phyloP scores from a whole-genome alignment of 1,139 yeast species.

The Protomyces macrosporus region DNA sequence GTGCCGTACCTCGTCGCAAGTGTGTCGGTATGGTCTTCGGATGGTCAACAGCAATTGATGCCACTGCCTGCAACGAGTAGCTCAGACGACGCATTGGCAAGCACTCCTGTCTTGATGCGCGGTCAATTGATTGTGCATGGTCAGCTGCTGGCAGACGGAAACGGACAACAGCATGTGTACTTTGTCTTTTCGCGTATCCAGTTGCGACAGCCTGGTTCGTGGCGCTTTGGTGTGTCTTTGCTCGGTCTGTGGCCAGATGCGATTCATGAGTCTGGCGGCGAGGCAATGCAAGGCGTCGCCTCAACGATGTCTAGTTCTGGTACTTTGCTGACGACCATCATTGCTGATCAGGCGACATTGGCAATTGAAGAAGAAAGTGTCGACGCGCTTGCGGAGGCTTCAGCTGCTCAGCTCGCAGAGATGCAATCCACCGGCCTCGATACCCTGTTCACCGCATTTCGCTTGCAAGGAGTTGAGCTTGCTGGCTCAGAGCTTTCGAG shows the following conservation, averaged over 20 bases:
- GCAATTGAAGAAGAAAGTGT: slow-evolving; percentile 1
- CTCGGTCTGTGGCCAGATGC: slow-evolving; percentile 5
- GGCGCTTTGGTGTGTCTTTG: neutral
- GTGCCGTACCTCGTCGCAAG: slow-evolving; percentile 9
- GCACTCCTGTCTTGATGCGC: neutral
- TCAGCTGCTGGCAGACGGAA: neutral
- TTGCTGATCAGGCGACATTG: slow-evolving; percentile 3
- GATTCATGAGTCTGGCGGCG: neutral
- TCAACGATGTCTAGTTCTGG: neutral
- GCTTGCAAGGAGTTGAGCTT: slow-evolving; percentile 5
- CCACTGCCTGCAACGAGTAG: neutral
- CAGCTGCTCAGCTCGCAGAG: neutral
- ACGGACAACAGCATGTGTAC: slow-evolving; percentile 1
- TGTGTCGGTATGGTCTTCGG: slow-evolving; percentile 9
- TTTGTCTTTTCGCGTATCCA: slow-evolving; percentile 9
- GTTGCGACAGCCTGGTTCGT: slow-evolving; percentile 7
- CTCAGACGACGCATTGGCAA: neutral
- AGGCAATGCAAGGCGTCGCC: neutral
- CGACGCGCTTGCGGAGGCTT: neutral
- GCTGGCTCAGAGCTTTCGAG: neutral
- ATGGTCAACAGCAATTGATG: neutral
- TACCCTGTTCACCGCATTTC: neutral
- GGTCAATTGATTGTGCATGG: slow-evolving; percentile 4
- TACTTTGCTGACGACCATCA: neutral
- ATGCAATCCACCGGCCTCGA: neutral